Conservation (phyloP, 345 rosid species). For the Eucalyptus paniculata region DNA sequence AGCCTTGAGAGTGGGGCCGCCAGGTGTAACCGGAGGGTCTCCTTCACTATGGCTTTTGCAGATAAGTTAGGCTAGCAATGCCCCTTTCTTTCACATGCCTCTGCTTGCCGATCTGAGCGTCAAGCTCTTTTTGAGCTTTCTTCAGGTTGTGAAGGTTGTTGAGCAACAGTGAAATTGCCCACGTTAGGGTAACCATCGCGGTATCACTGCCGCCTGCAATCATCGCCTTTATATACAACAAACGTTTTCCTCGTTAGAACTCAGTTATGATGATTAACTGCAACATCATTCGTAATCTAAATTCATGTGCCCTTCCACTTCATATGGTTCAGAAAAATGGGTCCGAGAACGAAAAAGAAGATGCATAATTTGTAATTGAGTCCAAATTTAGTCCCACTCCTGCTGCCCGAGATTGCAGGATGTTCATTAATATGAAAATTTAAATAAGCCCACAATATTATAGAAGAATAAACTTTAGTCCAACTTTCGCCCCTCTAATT, state of each 20-base stretch:
- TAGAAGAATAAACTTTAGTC: neutral
- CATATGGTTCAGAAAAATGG: neutral
- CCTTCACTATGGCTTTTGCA: no score
- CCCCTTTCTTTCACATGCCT: no score
- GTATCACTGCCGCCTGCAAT: neutral
- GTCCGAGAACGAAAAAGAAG: neutral
- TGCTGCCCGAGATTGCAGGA: neutral
- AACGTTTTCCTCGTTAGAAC: neutral
- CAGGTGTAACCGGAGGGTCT: constrained; percentile 11
- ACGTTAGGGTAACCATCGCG: neutral
- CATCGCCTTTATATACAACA: neutral
- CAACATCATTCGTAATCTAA: neutral
- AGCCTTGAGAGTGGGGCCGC: constrained; percentile 9
- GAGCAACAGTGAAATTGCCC: neutral
- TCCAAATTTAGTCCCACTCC: neutral
- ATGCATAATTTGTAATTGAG: neutral
- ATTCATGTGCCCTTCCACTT: neutral
- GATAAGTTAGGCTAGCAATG: no score
- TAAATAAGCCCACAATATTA: neutral
- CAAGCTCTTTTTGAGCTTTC: neutral
- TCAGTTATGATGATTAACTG: neutral
- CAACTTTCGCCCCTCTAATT: neutral
- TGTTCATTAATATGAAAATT: neutral
- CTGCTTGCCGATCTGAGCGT: no score
- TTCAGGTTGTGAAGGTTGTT: neutral